These are phyloP conservation scores for Sordariomycetes sp. DNA, from an alignment of 2,329 filamentous ascomycete species.

Conservation along the genomic window DNA sequence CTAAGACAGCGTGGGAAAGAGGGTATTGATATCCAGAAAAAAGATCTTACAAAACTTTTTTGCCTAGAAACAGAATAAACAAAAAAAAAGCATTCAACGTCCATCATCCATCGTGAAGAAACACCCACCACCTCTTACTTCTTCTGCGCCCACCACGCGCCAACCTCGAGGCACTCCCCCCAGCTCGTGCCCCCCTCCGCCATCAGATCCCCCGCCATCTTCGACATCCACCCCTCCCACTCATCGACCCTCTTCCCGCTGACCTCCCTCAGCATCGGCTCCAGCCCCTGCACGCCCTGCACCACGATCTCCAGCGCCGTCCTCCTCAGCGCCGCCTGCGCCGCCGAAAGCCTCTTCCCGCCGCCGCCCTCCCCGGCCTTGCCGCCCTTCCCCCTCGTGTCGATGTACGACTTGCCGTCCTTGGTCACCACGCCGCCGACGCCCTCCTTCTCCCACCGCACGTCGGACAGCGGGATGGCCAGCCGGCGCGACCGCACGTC, in stretches of 20 bases:
- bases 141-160: constrained; percentile 87
- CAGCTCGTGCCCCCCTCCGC: constrained; percentile 67
- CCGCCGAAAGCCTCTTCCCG: constrained; percentile 47
- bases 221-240: constrained; percentile 82
- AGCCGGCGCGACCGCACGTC: constrained; percentile 65
- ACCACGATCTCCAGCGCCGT: constrained; percentile 76
- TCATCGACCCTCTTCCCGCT: constrained; percentile 84
- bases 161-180: constrained; percentile 78
- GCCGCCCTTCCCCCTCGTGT: constrained; percentile 35
- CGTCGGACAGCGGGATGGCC: constrained; percentile 76
- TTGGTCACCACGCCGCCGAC: constrained; percentile 52
- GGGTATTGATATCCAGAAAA: no score
- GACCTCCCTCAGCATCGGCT: constrained; percentile 69
- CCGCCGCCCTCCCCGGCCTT: constrained; percentile 21
- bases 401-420: constrained; percentile 49
- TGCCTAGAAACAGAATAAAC: background rate
- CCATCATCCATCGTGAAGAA: background rate
- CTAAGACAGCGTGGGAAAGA: no score
- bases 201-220: constrained; percentile 77
- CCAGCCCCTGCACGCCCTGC: constrained; percentile 75
- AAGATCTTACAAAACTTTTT: background rate
- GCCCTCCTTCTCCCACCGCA: constrained; percentile 78
- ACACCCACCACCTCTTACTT: background rate
- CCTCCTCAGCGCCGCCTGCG: constrained; percentile 63
- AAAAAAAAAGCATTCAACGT: background rate